Evolutionary conservation across 345 rosid species (phyloP), one percentile per base, ranked within the genome.

Genomic region (Camelina sativa): DNA sequence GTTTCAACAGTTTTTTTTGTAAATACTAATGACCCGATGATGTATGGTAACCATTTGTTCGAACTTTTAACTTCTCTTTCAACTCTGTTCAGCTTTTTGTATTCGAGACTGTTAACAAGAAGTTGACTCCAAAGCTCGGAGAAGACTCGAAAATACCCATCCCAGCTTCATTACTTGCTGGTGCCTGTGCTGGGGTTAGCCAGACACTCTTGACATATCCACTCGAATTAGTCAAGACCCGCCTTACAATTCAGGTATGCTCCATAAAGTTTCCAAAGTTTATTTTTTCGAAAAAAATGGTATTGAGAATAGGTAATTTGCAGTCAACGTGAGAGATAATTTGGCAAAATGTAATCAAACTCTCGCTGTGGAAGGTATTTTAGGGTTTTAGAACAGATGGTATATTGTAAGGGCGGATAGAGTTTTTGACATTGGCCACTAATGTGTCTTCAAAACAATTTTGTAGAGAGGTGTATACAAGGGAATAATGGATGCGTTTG

Each of bases 181-280:
- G 97, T 53, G 98, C 98, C 0, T 91, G 97, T 85, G 98, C 97
- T 76, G 98, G 98, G 15, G 97, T 93, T 67, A 91, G 90, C 82
- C 92, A 94, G n/a, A 91, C 98, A 19, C 76, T 93, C 60, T 88
- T 85, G 83, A 93, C 92, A 3, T 93, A 91, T 74, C 97, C 98
- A 0, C 98, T 93, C 1, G 97, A 93, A 79, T 80, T 91, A 65
- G 83, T 93, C 65, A 93, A 93, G 85, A 93, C 98, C 38, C 92
- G 97, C 32, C 71, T 93, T 55, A 93, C 98, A 2, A 87, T 93
- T 54, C 91, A 91, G 97, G 98, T 91, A 6, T 32, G 35, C 17
- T 46, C 20, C 3, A 9, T 59, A 12, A 37, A 22, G 50, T 67
- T 38, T 13, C 10, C 5, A 0, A 8, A 15, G 8, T 20, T 38